Percentiles rank a stretch among this genome's conserved stretches.
phyloP scores from a whole-genome alignment of 2,329 filamentous ascomycete species.

The Cercospora canescens region DNA sequence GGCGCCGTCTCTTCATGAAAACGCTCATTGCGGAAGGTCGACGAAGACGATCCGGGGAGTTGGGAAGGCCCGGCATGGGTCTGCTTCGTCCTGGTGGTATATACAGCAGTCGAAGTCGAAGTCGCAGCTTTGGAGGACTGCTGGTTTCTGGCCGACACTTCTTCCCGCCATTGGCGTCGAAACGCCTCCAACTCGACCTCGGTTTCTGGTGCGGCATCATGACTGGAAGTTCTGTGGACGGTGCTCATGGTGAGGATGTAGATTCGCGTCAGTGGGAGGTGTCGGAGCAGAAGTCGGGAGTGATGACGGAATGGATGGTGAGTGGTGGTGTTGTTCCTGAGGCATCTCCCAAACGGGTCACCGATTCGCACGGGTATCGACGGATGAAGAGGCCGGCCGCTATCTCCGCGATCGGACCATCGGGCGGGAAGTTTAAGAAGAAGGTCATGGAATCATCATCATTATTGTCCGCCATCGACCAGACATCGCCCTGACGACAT shows the following conservation, averaged over 20 bases:
- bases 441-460: slow-evolving; percentile 17
- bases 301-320: neutral
- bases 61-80: neutral
- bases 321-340: neutral
- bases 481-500: neutral
- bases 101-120: neutral
- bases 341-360: neutral
- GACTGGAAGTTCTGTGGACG: slow-evolving; percentile 7
- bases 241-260: slow-evolving; percentile 12
- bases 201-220: slow-evolving; percentile 30
- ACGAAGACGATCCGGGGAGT: slow-evolving; percentile 21
- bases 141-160: slow-evolving; percentile 61
- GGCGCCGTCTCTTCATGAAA: slow-evolving; percentile 43
- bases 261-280: neutral
- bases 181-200: slow-evolving; percentile 79
- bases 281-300: neutral
- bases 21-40: slow-evolving; percentile 34
- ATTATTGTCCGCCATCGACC: neutral
- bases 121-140: slow-evolving; percentile 18
- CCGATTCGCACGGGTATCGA: neutral
- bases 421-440: slow-evolving; percentile 1
- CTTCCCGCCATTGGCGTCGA: slow-evolving; percentile 80
- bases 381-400: neutral
- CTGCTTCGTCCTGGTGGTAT: slow-evolving; percentile 6
- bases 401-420: slow-evolving; percentile 8